phyloP scores from a whole-genome alignment of 1,139 yeast genomes.

The Kazachstania sp. region DNA sequence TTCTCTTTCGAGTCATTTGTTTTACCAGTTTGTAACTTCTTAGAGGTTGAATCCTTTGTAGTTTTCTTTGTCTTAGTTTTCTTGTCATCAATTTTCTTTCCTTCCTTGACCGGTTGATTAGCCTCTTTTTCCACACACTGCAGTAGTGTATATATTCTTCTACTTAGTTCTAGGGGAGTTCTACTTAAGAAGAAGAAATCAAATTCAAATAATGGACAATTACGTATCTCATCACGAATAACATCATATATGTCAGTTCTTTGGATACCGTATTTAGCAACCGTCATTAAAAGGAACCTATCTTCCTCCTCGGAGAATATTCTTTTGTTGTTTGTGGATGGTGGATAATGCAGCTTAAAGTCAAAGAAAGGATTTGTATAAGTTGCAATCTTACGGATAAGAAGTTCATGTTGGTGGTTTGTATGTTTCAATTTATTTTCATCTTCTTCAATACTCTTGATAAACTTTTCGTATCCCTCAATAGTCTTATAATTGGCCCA shows the following conservation, averaged over 20 bases:
- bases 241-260: conserved; percentile 56
- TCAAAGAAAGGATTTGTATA: conserved; percentile 61
- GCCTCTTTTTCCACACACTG: conserved; percentile 55
- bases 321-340: conserved; percentile 42
- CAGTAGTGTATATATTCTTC: conserved; percentile 60
- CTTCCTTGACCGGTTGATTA: neutral
- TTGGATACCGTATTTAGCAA: conserved; percentile 59
- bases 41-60: neutral
- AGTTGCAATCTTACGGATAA: conserved; percentile 53
- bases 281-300: conserved; percentile 55
- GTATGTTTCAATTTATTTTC: conserved; percentile 57
- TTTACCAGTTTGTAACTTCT: neutral
- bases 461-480: conserved; percentile 63
- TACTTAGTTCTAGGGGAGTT: conserved; percentile 51
- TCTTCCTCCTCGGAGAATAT: conserved; percentile 70
- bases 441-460: conserved; percentile 63
- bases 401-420: conserved; percentile 56
- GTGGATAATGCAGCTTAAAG: conserved; percentile 48
- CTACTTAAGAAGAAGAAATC: conserved; percentile 69
- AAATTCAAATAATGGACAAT: conserved; percentile 54
- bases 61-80: neutral
- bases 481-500: conserved; percentile 59
- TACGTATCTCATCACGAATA: conserved; percentile 52
- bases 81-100: neutral
- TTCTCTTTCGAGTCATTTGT: neutral